Conservation (phyloP, 208 protist genomes). For the Acanthamoeba rhysodes region DNA sequence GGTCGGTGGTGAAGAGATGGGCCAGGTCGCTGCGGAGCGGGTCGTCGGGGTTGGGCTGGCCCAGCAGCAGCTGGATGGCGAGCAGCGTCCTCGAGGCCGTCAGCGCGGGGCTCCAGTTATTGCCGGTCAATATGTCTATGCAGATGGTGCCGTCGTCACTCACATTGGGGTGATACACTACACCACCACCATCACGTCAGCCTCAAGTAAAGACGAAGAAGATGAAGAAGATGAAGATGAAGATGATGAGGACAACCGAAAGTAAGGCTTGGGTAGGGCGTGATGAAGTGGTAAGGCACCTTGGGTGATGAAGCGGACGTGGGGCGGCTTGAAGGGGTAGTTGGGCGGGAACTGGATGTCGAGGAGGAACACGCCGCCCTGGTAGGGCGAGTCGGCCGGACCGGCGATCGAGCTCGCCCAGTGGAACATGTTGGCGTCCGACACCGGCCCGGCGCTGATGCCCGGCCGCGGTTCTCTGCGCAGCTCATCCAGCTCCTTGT, state of each 20-base stretch:
- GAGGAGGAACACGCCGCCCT: conserved; percentile 92
- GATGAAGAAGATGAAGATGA: neutral
- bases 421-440: conserved; percentile 96
- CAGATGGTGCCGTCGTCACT: conserved; percentile 92
- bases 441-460: conserved; percentile 96
- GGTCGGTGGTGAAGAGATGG: conserved; percentile 88
- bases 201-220: conserved; percentile 44
- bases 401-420: conserved; percentile 94
- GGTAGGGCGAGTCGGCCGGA: conserved; percentile 88
- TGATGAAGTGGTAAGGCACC: neutral
- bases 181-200: conserved; percentile 79
- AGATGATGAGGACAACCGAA: no score
- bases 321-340: conserved; percentile 95
- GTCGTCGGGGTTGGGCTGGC: conserved; percentile 93
- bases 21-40: conserved; percentile 93
- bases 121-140: conserved; percentile 94
- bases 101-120: conserved; percentile 93
- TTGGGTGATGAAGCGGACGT: conserved; percentile 81
- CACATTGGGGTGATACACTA: conserved; percentile 95
- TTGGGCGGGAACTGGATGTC: conserved; percentile 91
- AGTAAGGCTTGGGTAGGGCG: no score
- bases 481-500: conserved; percentile 95
- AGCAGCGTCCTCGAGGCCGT: conserved; percentile 95
- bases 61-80: conserved; percentile 92
- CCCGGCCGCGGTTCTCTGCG: conserved; percentile 96